phyloP scores from a whole-genome alignment of 148 eudicot genomes.

The Camellia lanceoleosa region DNA sequence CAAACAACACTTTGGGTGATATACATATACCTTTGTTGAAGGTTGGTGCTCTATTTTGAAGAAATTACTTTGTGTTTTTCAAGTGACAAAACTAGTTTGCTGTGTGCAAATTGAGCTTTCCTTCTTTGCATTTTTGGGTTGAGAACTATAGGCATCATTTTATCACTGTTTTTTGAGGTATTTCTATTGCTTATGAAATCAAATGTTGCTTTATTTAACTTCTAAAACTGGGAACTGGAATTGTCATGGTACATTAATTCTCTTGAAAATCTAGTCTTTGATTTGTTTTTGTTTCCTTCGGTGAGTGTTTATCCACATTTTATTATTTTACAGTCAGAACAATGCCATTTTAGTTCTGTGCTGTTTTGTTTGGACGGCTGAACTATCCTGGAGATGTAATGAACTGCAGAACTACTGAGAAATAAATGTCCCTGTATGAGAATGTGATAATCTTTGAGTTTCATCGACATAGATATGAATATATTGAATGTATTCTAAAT shows the following conservation, averaged over 20 bases:
- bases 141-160: background rate
- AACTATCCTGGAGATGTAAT: background rate
- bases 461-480: no score
- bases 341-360: background rate
- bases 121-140: background rate
- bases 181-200: background rate
- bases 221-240: background rate
- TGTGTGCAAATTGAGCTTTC: background rate
- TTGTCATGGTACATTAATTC: background rate
- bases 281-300: background rate
- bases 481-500: background rate
- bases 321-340: background rate
- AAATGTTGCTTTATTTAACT: background rate
- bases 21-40: slow-evolving; percentile 78
- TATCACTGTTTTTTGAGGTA: background rate
- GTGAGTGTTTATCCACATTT: background rate
- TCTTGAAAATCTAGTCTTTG: background rate
- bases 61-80: background rate
- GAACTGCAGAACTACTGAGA: background rate
- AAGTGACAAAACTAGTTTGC: background rate
- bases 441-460: background rate
- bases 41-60: slow-evolving; percentile 43
- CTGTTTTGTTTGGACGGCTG: background rate
- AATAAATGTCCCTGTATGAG: background rate
- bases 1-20: slow-evolving; percentile 64